Evolutionary conservation across 352 stramenopile genomes (phyloP).

Genomic region (Pythium guiyangense): DNA sequence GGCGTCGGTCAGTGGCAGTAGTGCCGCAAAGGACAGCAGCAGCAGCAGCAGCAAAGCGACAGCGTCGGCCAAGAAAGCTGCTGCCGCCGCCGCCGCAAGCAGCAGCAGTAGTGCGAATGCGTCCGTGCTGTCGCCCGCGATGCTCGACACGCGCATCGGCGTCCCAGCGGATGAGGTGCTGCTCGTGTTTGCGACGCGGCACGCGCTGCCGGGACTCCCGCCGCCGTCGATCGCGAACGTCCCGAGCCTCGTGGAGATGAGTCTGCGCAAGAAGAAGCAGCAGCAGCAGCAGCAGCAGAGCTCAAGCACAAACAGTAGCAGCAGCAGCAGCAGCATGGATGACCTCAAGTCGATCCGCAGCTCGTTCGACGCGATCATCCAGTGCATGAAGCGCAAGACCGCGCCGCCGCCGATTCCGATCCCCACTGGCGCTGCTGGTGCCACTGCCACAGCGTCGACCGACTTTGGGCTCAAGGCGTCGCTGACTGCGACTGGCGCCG

Average conservation of each 20-base stretch:
- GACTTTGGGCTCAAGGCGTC: slow-evolving; percentile 13
- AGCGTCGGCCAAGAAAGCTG: no score
- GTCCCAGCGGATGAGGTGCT: slow-evolving; percentile 50
- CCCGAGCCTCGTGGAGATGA: slow-evolving; percentile 52
- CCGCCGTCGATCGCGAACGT: slow-evolving; percentile 54
- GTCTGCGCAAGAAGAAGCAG: slow-evolving; percentile 42
- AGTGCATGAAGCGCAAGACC: slow-evolving; percentile 84
- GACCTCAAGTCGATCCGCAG: slow-evolving; percentile 76
- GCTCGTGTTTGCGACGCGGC: slow-evolving; percentile 38
- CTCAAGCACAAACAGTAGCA: background rate
- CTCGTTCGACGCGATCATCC: slow-evolving; percentile 81
- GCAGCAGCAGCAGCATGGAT: slow-evolving; percentile 24
- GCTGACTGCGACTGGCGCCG: no score
- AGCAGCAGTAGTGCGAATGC: slow-evolving; percentile 22
- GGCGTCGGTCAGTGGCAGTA: no score
- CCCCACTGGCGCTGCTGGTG: slow-evolving; percentile 13
- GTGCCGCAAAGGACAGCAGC: no score
- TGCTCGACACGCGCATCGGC: slow-evolving; percentile 59
- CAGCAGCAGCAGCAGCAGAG: no score
- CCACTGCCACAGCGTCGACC: no score
- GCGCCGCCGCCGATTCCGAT: slow-evolving; percentile 72
- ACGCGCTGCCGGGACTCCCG: slow-evolving; percentile 58
- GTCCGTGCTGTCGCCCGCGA: slow-evolving; percentile 31
- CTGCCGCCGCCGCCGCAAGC: no score
- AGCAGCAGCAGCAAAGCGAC: no score